These are phyloP conservation scores for Dioscorea dumetorum DNA, from an alignment of 106 monocot species.

Conservation along the genomic window DNA sequence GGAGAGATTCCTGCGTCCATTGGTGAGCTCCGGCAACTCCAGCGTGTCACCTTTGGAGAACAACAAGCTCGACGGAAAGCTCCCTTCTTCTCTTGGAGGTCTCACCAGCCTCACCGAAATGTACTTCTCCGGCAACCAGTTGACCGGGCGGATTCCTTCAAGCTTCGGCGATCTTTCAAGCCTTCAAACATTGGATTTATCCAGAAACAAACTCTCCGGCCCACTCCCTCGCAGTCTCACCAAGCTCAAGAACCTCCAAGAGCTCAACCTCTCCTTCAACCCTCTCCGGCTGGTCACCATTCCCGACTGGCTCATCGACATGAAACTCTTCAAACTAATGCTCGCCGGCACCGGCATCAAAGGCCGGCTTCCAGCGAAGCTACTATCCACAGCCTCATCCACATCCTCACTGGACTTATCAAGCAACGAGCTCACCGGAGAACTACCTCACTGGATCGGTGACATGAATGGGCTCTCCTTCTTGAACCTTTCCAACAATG, in stretches of 20 bases:
- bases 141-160: slow-evolving; percentile 29
- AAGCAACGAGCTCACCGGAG: slow-evolving; percentile 29
- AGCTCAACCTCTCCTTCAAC: slow-evolving; percentile 30
- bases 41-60: neutral
- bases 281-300: slow-evolving; percentile 9
- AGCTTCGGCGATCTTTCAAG: slow-evolving; percentile 11
- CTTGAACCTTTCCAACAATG: slow-evolving; percentile 13
- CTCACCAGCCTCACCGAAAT: slow-evolving; percentile 23
- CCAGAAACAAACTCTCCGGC: slow-evolving; percentile 21
- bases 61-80: slow-evolving; percentile 23
- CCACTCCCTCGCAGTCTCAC: slow-evolving; percentile 19
- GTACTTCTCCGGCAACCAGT: slow-evolving; percentile 27
- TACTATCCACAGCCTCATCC: slow-evolving; percentile 16
- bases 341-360: slow-evolving; percentile 32
- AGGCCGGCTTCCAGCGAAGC: slow-evolving; percentile 35
- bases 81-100: slow-evolving; percentile 33
- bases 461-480: slow-evolving; percentile 31
- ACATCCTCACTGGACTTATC: slow-evolving; percentile 40
- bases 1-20: slow-evolving; percentile 25
- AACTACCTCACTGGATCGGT: slow-evolving; percentile 43
- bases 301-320: slow-evolving; percentile 28
- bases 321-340: slow-evolving; percentile 27
- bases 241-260: slow-evolving; percentile 18
- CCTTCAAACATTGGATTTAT: slow-evolving; percentile 20
- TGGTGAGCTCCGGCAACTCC: slow-evolving; percentile 8